Conservation (phyloP, 1,139 yeast genomes). For the Geotrichum aggregatum region DNA sequence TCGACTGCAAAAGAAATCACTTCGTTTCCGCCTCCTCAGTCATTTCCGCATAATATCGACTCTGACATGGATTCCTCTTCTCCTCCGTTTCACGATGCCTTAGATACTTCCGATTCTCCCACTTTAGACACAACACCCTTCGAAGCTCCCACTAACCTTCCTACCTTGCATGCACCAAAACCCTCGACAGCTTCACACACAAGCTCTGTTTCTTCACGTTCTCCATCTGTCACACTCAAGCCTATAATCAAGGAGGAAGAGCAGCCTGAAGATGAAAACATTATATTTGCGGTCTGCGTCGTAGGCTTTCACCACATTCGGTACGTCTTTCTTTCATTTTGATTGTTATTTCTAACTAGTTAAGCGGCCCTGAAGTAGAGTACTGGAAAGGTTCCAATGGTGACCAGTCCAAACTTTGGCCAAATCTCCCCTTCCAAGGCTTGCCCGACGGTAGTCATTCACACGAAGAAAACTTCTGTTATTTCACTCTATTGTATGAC, state of each 20-base stretch:
- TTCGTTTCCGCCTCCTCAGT: neutral
- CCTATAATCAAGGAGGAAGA: slow-evolving; percentile 26
- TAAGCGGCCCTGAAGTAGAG: slow-evolving; percentile 92
- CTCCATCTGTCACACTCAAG: slow-evolving; percentile 23
- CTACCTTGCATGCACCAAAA: slow-evolving; percentile 8
- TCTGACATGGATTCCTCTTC: neutral
- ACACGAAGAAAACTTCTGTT: slow-evolving; percentile 88
- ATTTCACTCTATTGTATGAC: slow-evolving; percentile 78
- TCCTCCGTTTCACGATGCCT: neutral
- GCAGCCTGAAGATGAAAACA: slow-evolving; percentile 30
- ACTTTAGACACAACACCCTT: neutral
- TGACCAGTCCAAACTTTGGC: slow-evolving; percentile 58
- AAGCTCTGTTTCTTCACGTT: slow-evolving; percentile 11
- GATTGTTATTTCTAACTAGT: slow-evolving; percentile 1
- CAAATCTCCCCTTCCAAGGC: slow-evolving; percentile 89
- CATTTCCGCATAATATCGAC: slow-evolving; percentile 2
- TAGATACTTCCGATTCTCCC: neutral
- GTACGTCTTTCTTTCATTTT: slow-evolving; percentile 17
- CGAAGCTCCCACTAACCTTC: slow-evolving; percentile 15
- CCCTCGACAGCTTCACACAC: slow-evolving; percentile 10
- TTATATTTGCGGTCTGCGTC: slow-evolving; percentile 77
- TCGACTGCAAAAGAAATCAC: neutral
- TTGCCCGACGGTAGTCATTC: slow-evolving; percentile 93
- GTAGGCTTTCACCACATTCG: slow-evolving; percentile 86
- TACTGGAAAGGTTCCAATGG: slow-evolving; percentile 76